Conservation (phyloP, 2,329 filamentous ascomycete species). For the Venturia nashicola region DNA sequence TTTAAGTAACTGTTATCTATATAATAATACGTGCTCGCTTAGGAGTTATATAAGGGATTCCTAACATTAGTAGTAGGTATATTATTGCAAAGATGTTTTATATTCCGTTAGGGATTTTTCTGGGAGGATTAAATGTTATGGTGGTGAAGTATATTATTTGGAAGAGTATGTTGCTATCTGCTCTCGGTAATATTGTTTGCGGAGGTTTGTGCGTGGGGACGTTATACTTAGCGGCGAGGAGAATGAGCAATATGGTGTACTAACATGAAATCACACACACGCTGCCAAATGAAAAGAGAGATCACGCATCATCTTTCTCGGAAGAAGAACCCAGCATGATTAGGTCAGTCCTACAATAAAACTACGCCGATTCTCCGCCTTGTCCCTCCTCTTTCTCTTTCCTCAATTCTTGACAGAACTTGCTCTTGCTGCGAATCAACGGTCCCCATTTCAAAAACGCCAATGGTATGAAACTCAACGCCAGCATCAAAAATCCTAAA, state of each 20-base stretch:
- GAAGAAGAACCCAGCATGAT: not conserved
- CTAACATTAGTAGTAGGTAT: too few species aligned
- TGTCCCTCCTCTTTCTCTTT: not conserved
- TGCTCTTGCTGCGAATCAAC: not conserved
- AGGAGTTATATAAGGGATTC: too few species aligned
- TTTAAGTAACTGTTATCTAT: too few species aligned
- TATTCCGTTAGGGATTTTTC: not conserved
- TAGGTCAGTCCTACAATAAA: not conserved
- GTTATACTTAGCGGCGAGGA: not conserved
- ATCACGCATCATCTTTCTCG: not conserved
- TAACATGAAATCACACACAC: too few species aligned
- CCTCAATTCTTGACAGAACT: not conserved
- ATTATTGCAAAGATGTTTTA: not conserved
- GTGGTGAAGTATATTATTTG: not conserved
- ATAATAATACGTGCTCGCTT: too few species aligned
- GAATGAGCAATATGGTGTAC: not conserved
- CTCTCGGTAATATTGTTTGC: not conserved
- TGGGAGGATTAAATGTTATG: not conserved
- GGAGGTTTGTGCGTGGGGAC: not conserved
- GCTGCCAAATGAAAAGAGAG: not conserved
- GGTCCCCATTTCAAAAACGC: conserved; percentile 18
- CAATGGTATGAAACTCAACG: conserved; percentile 25
- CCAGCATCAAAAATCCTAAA: conserved; percentile 26
- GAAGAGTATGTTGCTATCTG: not conserved
- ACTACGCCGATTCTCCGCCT: not conserved